Evolutionary conservation across 2,329 filamentous ascomycete species (phyloP).

Genomic region (Ophiognomonia clavigignenti-juglandacearum): DNA sequence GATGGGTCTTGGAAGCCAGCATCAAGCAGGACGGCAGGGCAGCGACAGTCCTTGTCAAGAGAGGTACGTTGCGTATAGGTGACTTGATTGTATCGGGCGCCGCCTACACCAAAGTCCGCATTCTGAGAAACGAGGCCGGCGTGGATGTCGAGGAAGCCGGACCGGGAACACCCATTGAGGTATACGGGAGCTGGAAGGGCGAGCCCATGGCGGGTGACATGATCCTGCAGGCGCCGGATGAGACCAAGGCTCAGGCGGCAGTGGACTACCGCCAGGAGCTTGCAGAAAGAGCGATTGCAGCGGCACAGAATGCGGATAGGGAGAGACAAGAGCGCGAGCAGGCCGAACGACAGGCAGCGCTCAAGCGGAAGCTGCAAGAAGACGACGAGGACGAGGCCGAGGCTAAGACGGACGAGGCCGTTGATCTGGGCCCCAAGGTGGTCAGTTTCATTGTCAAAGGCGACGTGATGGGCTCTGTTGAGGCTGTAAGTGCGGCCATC

Average conservation of each 20-base stretch:
- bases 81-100: slow-evolving; percentile 83
- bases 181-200: slow-evolving; percentile 83
- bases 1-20: slow-evolving; percentile 89
- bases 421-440: slow-evolving; percentile 38
- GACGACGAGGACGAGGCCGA: slow-evolving; percentile 31
- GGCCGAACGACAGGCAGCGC: slow-evolving; percentile 37
- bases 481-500: slow-evolving; percentile 78
- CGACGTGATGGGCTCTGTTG: slow-evolving; percentile 89
- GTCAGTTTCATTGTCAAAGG: slow-evolving; percentile 86
- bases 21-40: slow-evolving; percentile 80
- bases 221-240: slow-evolving; percentile 75
- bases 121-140: slow-evolving; percentile 80
- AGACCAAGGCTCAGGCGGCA: slow-evolving; percentile 73
- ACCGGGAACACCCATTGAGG: slow-evolving; percentile 85
- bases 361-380: slow-evolving; percentile 29
- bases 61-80: slow-evolving; percentile 76
- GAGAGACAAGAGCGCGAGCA: slow-evolving; percentile 59
- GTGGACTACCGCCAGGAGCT: slow-evolving; percentile 71
- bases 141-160: slow-evolving; percentile 65
- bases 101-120: slow-evolving; percentile 82
- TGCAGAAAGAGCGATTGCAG: slow-evolving; percentile 65
- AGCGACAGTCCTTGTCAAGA: slow-evolving; percentile 83
- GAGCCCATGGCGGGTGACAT: slow-evolving; percentile 78
- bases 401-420: slow-evolving; percentile 26
- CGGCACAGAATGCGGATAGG: slow-evolving; percentile 74